A percentile compares a stretch with the other conserved stretches of the same genome.
Conservation (phyloP, 495 filamentous ascomycete species). For the Lasiosphaeris hirsuta region DNA sequence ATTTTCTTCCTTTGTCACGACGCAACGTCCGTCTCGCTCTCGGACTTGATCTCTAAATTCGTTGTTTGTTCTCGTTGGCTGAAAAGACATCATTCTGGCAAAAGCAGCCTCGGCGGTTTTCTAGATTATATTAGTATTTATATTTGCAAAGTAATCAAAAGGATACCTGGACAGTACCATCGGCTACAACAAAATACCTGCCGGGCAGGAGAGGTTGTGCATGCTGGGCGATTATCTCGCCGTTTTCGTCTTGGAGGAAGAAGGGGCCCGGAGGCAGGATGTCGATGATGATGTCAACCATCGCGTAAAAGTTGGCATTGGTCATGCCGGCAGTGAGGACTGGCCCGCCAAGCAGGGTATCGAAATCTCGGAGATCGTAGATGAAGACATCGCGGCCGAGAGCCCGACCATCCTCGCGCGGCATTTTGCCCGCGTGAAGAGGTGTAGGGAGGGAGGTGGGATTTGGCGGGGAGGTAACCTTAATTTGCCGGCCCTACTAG, state of each 20-base stretch:
- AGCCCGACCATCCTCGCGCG: conserved; percentile 1
- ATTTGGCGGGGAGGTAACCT: no score
- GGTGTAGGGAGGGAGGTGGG: conserved; percentile 1
- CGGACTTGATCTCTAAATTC: conserved; percentile 3
- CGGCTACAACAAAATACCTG: conserved; percentile 6
- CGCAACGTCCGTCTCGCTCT: no score
- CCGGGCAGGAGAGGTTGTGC: background rate
- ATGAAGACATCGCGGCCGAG: conserved; percentile 1
- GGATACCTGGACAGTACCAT: conserved; percentile 1
- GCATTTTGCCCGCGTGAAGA: no score
- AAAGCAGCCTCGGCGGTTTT: background rate
- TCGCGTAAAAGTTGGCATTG: no score
- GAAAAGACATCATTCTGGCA: conserved; percentile 2
- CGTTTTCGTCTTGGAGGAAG: no score
- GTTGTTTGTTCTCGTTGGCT: background rate
- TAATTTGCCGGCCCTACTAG: no score
- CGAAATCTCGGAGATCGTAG: no score
- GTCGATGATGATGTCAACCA: no score
- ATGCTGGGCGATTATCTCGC: background rate
- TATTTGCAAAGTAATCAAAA: conserved; percentile 4
- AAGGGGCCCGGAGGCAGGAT: no score
- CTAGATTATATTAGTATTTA: no score
- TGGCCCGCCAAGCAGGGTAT: no score
- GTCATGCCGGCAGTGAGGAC: no score
- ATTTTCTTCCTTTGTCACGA: background rate